A percentile compares a stretch with the other conserved stretches of the same genome.
Conservation (phyloP, 1,139 yeast species). For the Sugiyamaella pinicola region DNA sequence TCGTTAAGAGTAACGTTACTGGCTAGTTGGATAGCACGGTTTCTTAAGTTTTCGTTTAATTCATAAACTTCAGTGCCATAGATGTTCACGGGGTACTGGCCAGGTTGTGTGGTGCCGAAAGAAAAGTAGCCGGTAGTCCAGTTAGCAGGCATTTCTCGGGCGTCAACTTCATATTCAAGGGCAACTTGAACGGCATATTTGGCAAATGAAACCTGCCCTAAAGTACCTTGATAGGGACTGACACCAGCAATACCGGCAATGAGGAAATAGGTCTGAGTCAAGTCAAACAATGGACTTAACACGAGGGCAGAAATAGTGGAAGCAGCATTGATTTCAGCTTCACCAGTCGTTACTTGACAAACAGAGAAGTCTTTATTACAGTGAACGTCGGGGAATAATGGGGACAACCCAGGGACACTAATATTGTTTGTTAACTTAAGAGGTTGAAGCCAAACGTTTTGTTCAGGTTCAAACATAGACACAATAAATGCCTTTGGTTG, state of each 20-base stretch:
- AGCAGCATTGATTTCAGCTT: slow-evolving; percentile 72
- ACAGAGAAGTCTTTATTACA: slow-evolving; percentile 57
- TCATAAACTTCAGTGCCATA: slow-evolving; percentile 71
- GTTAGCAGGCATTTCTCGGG: slow-evolving; percentile 50
- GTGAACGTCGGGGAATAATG: slow-evolving; percentile 57
- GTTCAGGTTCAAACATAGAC: slow-evolving; percentile 59
- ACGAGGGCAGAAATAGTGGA: slow-evolving; percentile 58
- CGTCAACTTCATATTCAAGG: slow-evolving; percentile 60
- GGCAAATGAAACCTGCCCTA: slow-evolving; percentile 63
- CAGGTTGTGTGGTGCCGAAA: slow-evolving; percentile 55
- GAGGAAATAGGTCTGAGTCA: slow-evolving; percentile 60
- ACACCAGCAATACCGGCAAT: slow-evolving; percentile 72
- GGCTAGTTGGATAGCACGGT: slow-evolving; percentile 60
- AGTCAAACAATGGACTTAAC: slow-evolving; percentile 58
- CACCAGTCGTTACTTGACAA: slow-evolving; percentile 68
- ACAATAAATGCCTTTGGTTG: slow-evolving; percentile 57
- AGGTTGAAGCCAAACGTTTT: slow-evolving; percentile 56
- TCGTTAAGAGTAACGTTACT: slow-evolving; percentile 48
- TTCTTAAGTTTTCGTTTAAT: slow-evolving; percentile 59
- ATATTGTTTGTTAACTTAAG: slow-evolving; percentile 54
- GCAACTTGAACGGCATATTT: slow-evolving; percentile 66
- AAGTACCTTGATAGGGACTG: slow-evolving; percentile 51
- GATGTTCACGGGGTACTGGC: slow-evolving; percentile 55
- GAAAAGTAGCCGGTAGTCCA: slow-evolving; percentile 66
- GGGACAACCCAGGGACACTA: slow-evolving; percentile 66